Evolutionary conservation across 1,284 basidiomycete genomes (phyloP), one percentile per base, ranked within the genome.

Genomic region (Microbotryomycetes sp.): DNA sequence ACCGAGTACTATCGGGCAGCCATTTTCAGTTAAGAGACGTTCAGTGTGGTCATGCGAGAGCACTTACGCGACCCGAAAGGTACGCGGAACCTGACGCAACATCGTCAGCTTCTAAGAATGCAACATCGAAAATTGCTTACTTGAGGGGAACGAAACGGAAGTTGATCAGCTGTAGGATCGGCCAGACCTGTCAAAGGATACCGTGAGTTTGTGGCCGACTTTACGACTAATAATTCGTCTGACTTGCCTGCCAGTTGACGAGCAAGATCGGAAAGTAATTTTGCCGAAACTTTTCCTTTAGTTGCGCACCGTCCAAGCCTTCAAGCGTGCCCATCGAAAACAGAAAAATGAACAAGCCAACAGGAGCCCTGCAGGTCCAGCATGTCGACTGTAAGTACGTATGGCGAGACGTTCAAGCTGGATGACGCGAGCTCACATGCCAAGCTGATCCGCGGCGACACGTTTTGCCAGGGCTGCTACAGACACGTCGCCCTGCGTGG

Each of bases 401-500:
- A 51, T 51, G 16, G 49, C 30, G 15, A 9, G 24, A 6, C 6
- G 26, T 11, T 41, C 21, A 24, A 18, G 11, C n/a, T 16, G 24
- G 3, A n/a, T 35, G 5, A 45, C 24, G 41, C n/a, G 21, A n/a
- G 57, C 66, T 50, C 49, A 68, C 66, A 69, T 64, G 26, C 50
- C 58, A 18, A 69, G 35, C 48, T 69, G 67, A 51, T 69, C 67
- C 26, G 67, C 67, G 5, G 62, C 67, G n/a, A 69, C 65, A 2
- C 67, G 48, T 54, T 69, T 69, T 21, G 57, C 56, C 6, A 69
- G 29, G 26, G 54, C 54, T 9, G 27, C 48, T 9, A 23, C n/a
- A 23, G 48, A 50, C 48, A 27, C 21, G 21, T 27, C 48, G 9
- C 21, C 48, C 21, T 27, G 21, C 13, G 48, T 21, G 9, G 11